phyloP scores from a whole-genome alignment of 139 green algal species.

The Chlorella sp. region DNA sequence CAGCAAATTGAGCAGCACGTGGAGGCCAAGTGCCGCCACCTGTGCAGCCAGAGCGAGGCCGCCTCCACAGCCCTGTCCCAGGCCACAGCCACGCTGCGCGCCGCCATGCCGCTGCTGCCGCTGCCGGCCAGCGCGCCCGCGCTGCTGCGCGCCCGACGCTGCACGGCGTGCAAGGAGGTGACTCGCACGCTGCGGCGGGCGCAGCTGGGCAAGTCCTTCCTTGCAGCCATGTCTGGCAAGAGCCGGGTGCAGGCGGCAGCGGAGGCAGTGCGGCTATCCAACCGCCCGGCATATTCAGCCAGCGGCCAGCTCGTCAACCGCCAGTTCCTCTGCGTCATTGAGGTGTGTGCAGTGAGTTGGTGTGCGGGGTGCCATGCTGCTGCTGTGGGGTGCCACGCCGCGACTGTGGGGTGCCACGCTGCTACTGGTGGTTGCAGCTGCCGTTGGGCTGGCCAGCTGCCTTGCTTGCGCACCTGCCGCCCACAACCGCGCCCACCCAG shows the following conservation, averaged over 20 bases:
- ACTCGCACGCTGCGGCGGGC: slow-evolving; percentile 27
- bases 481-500: too few relatives aligned
- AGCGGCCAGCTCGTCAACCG: not conserved
- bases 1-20: slow-evolving; percentile 9
- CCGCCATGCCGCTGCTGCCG: slow-evolving; percentile 59
- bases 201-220: slow-evolving; percentile 9
- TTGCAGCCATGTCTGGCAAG: not conserved
- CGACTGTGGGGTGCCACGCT: too few relatives aligned
- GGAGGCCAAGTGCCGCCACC: slow-evolving; percentile 17
- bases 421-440: too few relatives aligned
- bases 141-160: slow-evolving; percentile 47
- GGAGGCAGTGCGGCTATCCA: slow-evolving; percentile 7
- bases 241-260: not conserved
- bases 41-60: not conserved
- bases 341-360: not conserved
- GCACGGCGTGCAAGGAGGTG: slow-evolving; percentile 48
- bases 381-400: too few relatives aligned
- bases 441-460: too few relatives aligned
- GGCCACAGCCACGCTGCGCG: slow-evolving; percentile 23
- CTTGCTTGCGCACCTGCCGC: too few relatives aligned
- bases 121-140: slow-evolving; percentile 26
- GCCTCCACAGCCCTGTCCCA: too few relatives aligned
- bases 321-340: slow-evolving; percentile 33
- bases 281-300: slow-evolving; percentile 28
- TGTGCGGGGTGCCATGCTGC: too few relatives aligned